Evolutionary conservation across 2,329 filamentous ascomycete genomes (phyloP).

Genomic region (Sclerotinia subarctica): DNA sequence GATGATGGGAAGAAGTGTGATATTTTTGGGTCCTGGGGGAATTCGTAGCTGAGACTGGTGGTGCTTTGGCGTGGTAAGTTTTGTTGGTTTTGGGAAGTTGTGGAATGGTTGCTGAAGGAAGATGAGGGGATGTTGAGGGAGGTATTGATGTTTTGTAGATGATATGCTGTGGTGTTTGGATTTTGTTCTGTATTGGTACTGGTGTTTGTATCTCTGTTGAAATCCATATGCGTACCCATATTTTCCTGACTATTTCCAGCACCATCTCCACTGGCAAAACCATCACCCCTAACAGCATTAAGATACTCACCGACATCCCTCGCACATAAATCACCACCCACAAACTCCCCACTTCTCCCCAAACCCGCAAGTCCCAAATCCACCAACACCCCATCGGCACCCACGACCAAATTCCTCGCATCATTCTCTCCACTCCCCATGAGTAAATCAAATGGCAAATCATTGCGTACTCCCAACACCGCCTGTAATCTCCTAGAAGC

Average conservation of each 20-base stretch:
- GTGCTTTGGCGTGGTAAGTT: not conserved
- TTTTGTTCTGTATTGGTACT: not conserved
- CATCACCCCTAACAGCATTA: not conserved
- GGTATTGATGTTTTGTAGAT: not conserved
- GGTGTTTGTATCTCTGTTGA: not conserved
- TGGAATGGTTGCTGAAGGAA: not conserved
- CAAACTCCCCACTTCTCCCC: too few relatives aligned
- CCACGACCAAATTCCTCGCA: slow-evolving; percentile 6
- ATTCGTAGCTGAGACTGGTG: not conserved
- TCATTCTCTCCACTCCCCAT: slow-evolving; percentile 10
- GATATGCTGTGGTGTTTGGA: not conserved
- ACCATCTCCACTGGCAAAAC: not conserved
- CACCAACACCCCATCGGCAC: not conserved
- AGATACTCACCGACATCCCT: not conserved
- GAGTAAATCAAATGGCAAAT: slow-evolving; percentile 25
- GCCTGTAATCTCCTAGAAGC: slow-evolving; percentile 30
- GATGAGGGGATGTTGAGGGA: too few relatives aligned
- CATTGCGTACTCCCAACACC: slow-evolving; percentile 28
- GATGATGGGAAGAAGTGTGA: not conserved
- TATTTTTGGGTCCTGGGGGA: too few relatives aligned
- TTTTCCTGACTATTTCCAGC: too few relatives aligned
- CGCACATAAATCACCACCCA: not conserved
- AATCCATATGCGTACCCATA: not conserved
- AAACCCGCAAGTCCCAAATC: not conserved
- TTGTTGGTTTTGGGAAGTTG: not conserved